Conservation (phyloP, 768 basidiomycete species). For the Mycena leptocephala region DNA sequence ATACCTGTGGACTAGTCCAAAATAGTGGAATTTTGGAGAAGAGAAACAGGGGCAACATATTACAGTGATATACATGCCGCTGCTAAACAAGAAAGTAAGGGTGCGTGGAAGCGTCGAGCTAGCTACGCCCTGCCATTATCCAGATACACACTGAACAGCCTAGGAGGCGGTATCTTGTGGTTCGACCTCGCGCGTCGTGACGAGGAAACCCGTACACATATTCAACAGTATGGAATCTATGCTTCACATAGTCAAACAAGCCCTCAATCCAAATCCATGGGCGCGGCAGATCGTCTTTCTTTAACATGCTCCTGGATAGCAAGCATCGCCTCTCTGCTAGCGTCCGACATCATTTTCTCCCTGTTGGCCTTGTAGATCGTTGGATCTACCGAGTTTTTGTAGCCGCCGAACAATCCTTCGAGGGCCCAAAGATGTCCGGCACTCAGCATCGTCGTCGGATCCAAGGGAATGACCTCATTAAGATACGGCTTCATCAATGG, state of each 20-base stretch:
- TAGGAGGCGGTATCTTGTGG: neutral
- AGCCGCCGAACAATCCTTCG: constrained; percentile 80
- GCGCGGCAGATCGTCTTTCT: constrained; percentile 44
- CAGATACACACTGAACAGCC: neutral
- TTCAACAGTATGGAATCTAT: too few species aligned
- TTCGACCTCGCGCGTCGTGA: too few species aligned
- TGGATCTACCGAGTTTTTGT: constrained; percentile 80
- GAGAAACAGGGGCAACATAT: too few species aligned
- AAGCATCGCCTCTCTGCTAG: constrained; percentile 64
- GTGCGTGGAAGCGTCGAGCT: neutral
- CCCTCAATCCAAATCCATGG: constrained; percentile 33
- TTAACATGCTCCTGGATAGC: constrained; percentile 61
- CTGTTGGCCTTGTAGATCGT: constrained; percentile 68
- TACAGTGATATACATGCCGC: neutral
- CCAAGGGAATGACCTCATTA: constrained; percentile 53
- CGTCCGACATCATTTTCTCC: constrained; percentile 74
- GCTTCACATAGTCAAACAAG: too few species aligned
- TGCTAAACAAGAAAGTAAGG: neutral
- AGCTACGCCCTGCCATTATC: neutral
- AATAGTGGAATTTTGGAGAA: too few species aligned
- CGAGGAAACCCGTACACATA: too few species aligned
- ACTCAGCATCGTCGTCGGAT: constrained; percentile 56
- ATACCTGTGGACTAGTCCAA: constrained; percentile 3
- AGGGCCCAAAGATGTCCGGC: constrained; percentile 77
- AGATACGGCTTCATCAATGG: constrained; percentile 67